Percentiles rank a stretch among this genome's conserved stretches.
These are phyloP conservation scores for Tolypocladium cylindrosporum DNA, from an alignment of 2,329 filamentous ascomycete species.

Conservation along the genomic window DNA sequence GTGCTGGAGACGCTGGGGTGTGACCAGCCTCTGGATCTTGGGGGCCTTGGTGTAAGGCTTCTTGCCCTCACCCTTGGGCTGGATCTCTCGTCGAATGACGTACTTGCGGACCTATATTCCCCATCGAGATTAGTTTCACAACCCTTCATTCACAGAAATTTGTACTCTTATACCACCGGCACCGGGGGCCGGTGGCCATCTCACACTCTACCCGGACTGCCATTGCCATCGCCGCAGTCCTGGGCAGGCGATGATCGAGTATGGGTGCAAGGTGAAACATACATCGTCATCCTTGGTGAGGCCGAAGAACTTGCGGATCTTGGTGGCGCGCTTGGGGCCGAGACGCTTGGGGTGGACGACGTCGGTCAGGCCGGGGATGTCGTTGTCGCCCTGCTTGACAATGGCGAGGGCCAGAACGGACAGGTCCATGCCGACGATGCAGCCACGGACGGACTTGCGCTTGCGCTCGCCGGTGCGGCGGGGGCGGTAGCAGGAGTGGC, in stretches of 20 bases:
- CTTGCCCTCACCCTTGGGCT: slow-evolving; percentile 96
- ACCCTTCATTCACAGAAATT: not conserved
- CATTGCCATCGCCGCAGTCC: slow-evolving; percentile 32
- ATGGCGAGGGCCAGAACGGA: slow-evolving; percentile 89
- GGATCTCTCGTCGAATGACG: slow-evolving; percentile 97
- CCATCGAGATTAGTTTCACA: slow-evolving; percentile 27
- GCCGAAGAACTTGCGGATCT: slow-evolving; percentile 99
- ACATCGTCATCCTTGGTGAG: slow-evolving; percentile 99
- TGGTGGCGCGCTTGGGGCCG: slow-evolving; percentile 98
- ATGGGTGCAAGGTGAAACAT: slow-evolving; percentile 53
- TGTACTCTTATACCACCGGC: slow-evolving; percentile 12
- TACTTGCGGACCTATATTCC: slow-evolving; percentile 84
- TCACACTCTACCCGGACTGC: slow-evolving; percentile 51
- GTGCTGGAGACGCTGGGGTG: slow-evolving; percentile 99
- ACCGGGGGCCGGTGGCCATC: slow-evolving; percentile 22
- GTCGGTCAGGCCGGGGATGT: slow-evolving; percentile 95
- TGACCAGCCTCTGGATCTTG: slow-evolving; percentile 99
- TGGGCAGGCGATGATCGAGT: slow-evolving; percentile 62
- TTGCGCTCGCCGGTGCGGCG: slow-evolving; percentile 98
- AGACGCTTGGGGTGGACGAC: slow-evolving; percentile 98
- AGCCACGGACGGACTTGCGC: slow-evolving; percentile 97
- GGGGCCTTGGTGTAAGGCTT: slow-evolving; percentile 99
- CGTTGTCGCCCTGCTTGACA: slow-evolving; percentile 94
- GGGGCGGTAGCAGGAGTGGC: slow-evolving; percentile 98
- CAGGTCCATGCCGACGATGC: slow-evolving; percentile 95